These are phyloP conservation scores for Kickxella alabastrina DNA, from an alignment of 192 early-diverging fungal species.

Conservation along the genomic window DNA sequence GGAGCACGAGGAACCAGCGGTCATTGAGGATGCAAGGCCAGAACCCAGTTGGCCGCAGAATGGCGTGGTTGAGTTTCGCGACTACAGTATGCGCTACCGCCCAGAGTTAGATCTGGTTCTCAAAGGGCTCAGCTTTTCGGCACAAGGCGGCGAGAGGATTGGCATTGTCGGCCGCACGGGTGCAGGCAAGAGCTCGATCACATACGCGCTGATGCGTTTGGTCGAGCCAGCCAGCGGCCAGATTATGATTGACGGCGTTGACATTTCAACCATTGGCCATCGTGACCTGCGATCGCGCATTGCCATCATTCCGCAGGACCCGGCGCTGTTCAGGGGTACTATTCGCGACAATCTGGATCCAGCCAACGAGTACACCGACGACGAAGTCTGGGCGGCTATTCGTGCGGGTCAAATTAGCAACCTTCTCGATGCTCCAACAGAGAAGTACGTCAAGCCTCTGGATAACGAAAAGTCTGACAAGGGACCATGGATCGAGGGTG, in stretches of 20 bases:
- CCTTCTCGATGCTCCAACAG: slow-evolving; percentile 1
- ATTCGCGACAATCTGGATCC: slow-evolving; percentile 55
- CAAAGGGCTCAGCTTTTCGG: slow-evolving; percentile 33
- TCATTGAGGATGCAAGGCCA: slow-evolving; percentile 49
- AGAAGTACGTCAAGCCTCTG: slow-evolving; percentile 44
- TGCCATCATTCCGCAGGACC: slow-evolving; percentile 83
- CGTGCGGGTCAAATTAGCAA: slow-evolving; percentile 24
- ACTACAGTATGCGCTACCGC: slow-evolving; percentile 77
- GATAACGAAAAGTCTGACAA: slow-evolving; percentile 44
- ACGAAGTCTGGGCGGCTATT: slow-evolving; percentile 57
- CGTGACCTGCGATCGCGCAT: slow-evolving; percentile 55
- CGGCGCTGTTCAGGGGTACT: slow-evolving; percentile 62
- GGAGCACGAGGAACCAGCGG: neutral
- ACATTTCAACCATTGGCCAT: slow-evolving; percentile 50
- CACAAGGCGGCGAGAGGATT: slow-evolving; percentile 26
- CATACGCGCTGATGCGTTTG: slow-evolving; percentile 59
- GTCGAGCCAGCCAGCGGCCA: slow-evolving; percentile 55
- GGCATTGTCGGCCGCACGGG: slow-evolving; percentile 54
- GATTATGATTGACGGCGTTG: slow-evolving; percentile 61
- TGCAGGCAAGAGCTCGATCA: slow-evolving; percentile 61
- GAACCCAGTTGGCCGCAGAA: slow-evolving; percentile 61
- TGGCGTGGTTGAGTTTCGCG: slow-evolving; percentile 65
- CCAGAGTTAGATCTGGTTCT: slow-evolving; percentile 72
- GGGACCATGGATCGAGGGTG: slow-evolving; percentile 50
- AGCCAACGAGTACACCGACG: slow-evolving; percentile 34